phyloP scores from a whole-genome alignment of 352 stramenopile genomes.

The Pythium utonaiense region DNA sequence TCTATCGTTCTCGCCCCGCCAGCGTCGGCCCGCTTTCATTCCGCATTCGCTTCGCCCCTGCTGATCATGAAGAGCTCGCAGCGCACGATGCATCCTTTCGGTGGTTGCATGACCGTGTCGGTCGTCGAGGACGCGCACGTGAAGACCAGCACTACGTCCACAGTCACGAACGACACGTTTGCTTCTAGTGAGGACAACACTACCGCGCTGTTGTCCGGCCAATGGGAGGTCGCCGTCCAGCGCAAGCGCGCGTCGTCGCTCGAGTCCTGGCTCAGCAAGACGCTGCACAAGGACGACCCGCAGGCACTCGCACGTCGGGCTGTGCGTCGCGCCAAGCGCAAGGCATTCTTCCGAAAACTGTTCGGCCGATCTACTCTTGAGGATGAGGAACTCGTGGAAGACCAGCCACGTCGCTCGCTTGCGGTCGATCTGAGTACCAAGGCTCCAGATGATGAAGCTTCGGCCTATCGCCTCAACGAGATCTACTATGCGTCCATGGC shows the following conservation, averaged over 20 bases:
- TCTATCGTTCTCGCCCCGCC: neutral
- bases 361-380: constrained; percentile 1
- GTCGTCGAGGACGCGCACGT: constrained; percentile 7
- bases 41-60: neutral
- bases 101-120: constrained; percentile 11
- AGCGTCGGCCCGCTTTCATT: neutral
- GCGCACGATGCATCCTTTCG: neutral
- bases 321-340: constrained; percentile 16
- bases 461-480: constrained; percentile 14
- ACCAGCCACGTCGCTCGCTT: neutral
- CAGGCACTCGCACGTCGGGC: constrained; percentile 8
- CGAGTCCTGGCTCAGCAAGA: constrained; percentile 17
- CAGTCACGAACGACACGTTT: neutral
- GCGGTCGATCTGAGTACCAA: neutral
- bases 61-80: constrained; percentile 9
- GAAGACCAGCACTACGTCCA: constrained; percentile 6
- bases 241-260: constrained; percentile 18
- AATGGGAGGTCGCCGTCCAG: constrained; percentile 5
- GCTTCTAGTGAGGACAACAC: neutral
- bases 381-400: neutral
- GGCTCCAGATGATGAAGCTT: constrained; percentile 2
- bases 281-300: constrained; percentile 9
- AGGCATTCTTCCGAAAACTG: constrained; percentile 19
- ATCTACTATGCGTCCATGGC: constrained; percentile 16
- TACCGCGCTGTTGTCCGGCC: neutral